Evolutionary conservation across 2,329 filamentous ascomycete genomes (phyloP).

Genomic region (Dothiorella sarmentorum): DNA sequence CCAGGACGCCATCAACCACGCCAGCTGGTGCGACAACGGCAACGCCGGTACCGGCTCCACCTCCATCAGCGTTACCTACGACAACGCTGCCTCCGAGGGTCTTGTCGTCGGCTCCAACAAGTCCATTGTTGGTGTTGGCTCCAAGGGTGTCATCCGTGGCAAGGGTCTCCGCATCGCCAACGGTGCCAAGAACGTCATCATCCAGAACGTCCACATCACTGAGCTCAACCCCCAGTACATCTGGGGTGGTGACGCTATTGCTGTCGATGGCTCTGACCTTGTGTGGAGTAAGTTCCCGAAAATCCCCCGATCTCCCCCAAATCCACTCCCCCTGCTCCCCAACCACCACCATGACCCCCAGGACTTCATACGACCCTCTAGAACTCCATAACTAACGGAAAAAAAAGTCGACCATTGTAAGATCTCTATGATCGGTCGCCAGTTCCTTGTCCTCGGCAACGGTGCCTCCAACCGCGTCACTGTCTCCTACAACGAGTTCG

Average conservation of each 20-base stretch:
- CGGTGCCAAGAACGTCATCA: conserved; percentile 53
- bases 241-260: conserved; percentile 36
- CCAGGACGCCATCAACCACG: conserved; percentile 59
- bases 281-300: conserved; percentile 22
- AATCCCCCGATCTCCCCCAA: too few relatives aligned
- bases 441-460: conserved; percentile 59
- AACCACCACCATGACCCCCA: too few relatives aligned
- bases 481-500: conserved; percentile 59
- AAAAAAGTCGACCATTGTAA: conserved; percentile 24
- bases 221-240: conserved; percentile 36
- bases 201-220: conserved; percentile 45
- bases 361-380: too few relatives aligned
- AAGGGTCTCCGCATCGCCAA: conserved; percentile 51
- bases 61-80: conserved; percentile 41
- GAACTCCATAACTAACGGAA: neutral
- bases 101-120: conserved; percentile 58
- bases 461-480: conserved; percentile 54
- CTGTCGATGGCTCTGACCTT: conserved; percentile 29
- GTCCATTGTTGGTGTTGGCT: conserved; percentile 53
- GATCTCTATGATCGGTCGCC: conserved; percentile 57
- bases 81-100: conserved; percentile 51
- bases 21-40: conserved; percentile 59
- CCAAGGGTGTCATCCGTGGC: conserved; percentile 54
- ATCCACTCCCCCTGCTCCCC: too few relatives aligned
- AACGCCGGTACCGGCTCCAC: conserved; percentile 51